Percentiles rank a stretch among this genome's conserved stretches.
Conservation (phyloP, 108 stramenopile species). For the Fragilariopsis cylindrus region DNA sequence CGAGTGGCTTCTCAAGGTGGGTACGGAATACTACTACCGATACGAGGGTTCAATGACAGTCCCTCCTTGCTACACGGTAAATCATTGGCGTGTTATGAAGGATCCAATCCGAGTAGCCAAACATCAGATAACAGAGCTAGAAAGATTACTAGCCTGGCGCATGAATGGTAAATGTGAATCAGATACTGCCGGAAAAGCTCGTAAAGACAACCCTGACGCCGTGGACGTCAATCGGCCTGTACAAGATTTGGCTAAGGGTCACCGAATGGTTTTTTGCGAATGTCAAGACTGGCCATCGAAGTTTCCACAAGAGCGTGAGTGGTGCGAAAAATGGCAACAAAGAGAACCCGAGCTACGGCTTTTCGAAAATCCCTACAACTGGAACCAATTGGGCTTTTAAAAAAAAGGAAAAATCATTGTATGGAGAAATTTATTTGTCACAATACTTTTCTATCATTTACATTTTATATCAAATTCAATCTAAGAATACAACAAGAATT, state of each 20-base stretch:
- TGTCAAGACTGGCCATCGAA: conserved; percentile 62
- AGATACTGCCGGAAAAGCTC: conserved; percentile 44
- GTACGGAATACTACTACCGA: conserved; percentile 61
- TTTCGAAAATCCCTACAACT: conserved; percentile 40
- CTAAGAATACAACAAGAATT: too few relatives aligned
- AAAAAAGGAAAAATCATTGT: not conserved
- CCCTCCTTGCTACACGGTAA: conserved; percentile 51
- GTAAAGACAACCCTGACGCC: conserved; percentile 27
- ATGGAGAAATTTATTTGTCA: too few relatives aligned
- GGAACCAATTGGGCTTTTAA: conserved; percentile 31
- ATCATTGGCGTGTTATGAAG: conserved; percentile 58
- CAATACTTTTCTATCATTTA: too few relatives aligned
- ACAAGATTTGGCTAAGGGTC: conserved; percentile 32
- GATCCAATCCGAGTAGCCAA: conserved; percentile 54
- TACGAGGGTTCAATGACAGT: conserved; percentile 50
- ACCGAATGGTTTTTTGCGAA: conserved; percentile 60
- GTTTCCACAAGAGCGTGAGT: conserved; percentile 41
- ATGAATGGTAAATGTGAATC: conserved; percentile 43
- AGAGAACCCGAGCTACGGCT: conserved; percentile 27
- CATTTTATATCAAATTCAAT: too few relatives aligned
- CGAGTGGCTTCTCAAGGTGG: conserved; percentile 54
- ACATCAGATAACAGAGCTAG: conserved; percentile 48
- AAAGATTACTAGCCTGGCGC: conserved; percentile 43
- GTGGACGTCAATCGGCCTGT: conserved; percentile 48
- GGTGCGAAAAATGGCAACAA: conserved; percentile 45